Conservation (phyloP, 257 asterid species). For the Petunia axillaris region DNA sequence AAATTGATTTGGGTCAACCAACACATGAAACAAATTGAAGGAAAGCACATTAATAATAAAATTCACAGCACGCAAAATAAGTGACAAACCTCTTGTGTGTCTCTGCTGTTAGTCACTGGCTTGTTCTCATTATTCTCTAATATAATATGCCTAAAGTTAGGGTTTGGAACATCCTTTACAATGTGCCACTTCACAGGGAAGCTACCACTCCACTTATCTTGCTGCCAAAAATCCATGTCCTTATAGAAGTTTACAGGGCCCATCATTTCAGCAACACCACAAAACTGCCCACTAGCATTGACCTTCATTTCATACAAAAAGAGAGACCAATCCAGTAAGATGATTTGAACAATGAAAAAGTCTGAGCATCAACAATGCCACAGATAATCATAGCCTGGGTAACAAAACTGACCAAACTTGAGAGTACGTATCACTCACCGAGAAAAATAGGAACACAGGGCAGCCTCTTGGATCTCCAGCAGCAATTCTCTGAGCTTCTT, state of each 20-base stretch:
- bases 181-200: constrained; percentile 92
- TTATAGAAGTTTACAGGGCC: constrained; percentile 82
- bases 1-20: background rate
- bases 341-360: background rate
- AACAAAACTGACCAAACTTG: background rate
- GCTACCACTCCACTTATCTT: constrained; percentile 96
- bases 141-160: constrained; percentile 77
- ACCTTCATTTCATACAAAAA: constrained; percentile 49
- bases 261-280: constrained; percentile 92
- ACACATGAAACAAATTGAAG: background rate
- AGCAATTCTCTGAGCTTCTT: constrained; percentile 71
- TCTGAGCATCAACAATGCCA: background rate
- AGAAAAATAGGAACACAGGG: constrained; percentile 80
- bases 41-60: background rate
- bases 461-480: constrained; percentile 63
- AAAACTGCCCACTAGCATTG: constrained; percentile 95
- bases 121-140: constrained; percentile 89
- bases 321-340: constrained; percentile 6
- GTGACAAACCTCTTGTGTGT: constrained; percentile 82
- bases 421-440: constrained; percentile 55
- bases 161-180: constrained; percentile 85
- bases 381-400: background rate
- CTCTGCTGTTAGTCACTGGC: constrained; percentile 94
- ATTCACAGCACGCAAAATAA: background rate
- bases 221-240: constrained; percentile 99